Base-by-base conservation (phyloP, 2,329 filamentous ascomycete species). In the Neopestalotiopsis rosae region DNA sequence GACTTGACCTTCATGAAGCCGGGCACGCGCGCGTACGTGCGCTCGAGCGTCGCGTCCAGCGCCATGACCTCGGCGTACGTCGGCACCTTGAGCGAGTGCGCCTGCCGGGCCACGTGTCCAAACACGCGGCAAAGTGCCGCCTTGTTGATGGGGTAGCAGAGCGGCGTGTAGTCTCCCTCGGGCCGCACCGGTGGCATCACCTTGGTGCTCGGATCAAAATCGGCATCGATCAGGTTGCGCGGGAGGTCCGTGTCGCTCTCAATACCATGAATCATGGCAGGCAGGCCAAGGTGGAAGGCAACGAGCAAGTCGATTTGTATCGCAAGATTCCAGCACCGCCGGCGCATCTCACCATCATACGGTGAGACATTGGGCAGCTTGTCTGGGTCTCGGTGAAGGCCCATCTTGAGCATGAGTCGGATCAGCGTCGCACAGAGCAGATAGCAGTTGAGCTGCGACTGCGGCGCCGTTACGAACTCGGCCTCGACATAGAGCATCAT, bases 201-300 rank as follows among this genome's bases (percentile, higher is more conserved):
- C 34, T 79, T 79, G 59, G 82, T 85, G 69, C 88, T 79, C 76
- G 89, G 86, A 70, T 84, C 83, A 72, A 92, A 91, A 74, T 93
- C 90, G 40, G 89, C 86, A 75, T 93, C 91, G 66, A 87, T 83
- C 40, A 92, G 77, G 76, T 92, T 92, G 40, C 84, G 82, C 17
- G 90, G 90, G 24, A 89, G 77, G 1, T 83, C 80, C 0, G 89
- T 91, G 74, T 93, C 91, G 61, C 85, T 88, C 69, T 92, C 90
- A 45, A 90, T 86, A 30, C 85, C 83, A 68, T 89, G 85, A 59
- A 92, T 83, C 88, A 92, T 90, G 74, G 86, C 86, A 2, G 91
- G 91, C 67, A 93, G 81, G 2, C 91, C 91, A 69, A 92, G 85
- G 74, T 92, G 90, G 74, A 91, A 92, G 1, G 89, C 88, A 32